A percentile compares a stretch with the other conserved stretches of the same genome.
phyloP scores from a whole-genome alignment of 164 flowering plant species.

The Vitis rupestris region DNA sequence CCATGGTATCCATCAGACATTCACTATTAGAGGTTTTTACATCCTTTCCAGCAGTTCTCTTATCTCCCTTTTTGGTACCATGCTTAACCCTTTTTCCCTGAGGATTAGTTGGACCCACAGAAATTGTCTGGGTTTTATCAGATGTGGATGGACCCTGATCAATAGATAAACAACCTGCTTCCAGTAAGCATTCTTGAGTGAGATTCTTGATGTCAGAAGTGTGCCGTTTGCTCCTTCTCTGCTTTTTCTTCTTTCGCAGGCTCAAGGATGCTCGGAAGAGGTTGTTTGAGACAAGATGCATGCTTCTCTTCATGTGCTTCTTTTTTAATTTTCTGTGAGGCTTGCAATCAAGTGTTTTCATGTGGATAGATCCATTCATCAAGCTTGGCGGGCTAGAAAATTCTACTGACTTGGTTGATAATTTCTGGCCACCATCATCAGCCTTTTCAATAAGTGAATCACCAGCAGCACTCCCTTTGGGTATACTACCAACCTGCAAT shows the following conservation, averaged over 20 bases:
- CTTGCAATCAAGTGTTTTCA: slow-evolving; percentile 11
- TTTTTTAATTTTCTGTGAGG: slow-evolving; percentile 25
- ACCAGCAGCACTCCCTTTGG: slow-evolving; percentile 5
- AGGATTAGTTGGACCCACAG: slow-evolving; percentile 9
- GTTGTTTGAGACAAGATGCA: slow-evolving; percentile 38
- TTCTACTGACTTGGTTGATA: slow-evolving; percentile 4
- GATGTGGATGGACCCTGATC: slow-evolving; percentile 55
- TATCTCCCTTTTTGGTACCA: slow-evolving; percentile 13
- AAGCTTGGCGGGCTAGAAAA: slow-evolving; percentile 10
- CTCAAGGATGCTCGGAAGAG: slow-evolving; percentile 39
- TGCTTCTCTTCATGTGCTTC: slow-evolving; percentile 35
- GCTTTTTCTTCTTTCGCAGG: slow-evolving; percentile 53
- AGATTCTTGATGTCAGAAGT: slow-evolving; percentile 7
- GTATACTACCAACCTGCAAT: slow-evolving; percentile 23
- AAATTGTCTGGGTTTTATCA: slow-evolving; percentile 17
- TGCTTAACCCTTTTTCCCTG: slow-evolving; percentile 20
- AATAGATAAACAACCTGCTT: slow-evolving; percentile 9
- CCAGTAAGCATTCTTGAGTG: slow-evolving; percentile 17
- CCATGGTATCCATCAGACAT: slow-evolving; percentile 7
- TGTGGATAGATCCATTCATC: slow-evolving; percentile 10
- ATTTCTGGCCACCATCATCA: not conserved
- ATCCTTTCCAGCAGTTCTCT: slow-evolving; percentile 3
- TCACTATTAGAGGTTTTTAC: slow-evolving; percentile 1
- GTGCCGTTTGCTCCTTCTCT: slow-evolving; percentile 27
- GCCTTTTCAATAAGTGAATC: slow-evolving; percentile 10